Base-by-base conservation (phyloP, 163 green algal genomes). In the Chloromonas sp. region DNA sequence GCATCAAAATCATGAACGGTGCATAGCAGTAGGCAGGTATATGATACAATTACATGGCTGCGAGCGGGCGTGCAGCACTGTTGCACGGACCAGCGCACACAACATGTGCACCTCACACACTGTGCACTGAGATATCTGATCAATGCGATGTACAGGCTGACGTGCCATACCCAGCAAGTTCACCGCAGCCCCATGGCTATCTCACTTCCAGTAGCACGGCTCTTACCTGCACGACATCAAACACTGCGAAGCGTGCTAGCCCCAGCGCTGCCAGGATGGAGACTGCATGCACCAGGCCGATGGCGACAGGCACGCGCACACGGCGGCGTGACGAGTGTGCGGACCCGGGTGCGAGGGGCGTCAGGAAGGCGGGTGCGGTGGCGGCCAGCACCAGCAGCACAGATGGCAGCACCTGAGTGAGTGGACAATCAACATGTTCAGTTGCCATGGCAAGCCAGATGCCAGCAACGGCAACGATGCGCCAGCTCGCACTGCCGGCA, bases 221-320 rank as follows among this genome's bases (percentile, higher is more conserved):
- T 36, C 70, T 77, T 14, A 78, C 61, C 70, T 92, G 90, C 81
- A 98, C 88, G 0, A 96, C 88, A 81, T 99, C 96, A 86, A 98
- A 99, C 14, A 98, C 82, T 2, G 95, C 94, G 86, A 98, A 97
- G 36, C 97, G 92, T 15, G 93, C 95, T 2, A 93, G 86, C 1
- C 79, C 78, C 14, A 97, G 91, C 2, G 92, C 83, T 2, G 87
- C 15, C 58, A 93, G 11, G 2, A 95, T 86, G 14, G 81, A 60
- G 1, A 84, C 70, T 0, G 88, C 86, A 66, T 95, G 90, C 57
- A 84, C 58, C 66, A 93, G 60, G 14, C 90, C 94, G 90, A 94
- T 86, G 90, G 89, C 94, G 2, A 89, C 83, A 8, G 71, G 82
- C 3, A 94, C 58, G 74, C 85, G 87, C 57, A 92, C 76, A 1